These are phyloP conservation scores for Lasiodiplodia theobromae DNA, from an alignment of 2,329 filamentous ascomycete genomes.

Conservation along the genomic window DNA sequence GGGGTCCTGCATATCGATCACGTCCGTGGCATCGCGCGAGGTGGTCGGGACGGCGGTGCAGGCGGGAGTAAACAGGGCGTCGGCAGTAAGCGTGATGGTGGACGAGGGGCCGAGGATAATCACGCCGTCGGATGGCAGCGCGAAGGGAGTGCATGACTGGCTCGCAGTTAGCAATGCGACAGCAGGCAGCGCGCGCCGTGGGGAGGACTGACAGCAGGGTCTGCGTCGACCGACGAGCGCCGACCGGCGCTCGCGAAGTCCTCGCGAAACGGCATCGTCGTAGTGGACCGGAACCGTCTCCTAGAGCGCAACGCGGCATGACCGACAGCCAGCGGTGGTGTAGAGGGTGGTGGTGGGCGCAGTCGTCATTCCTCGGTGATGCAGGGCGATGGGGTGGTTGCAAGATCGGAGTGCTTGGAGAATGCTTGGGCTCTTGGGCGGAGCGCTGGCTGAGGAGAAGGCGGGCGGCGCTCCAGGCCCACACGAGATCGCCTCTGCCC, in stretches of 20 bases:
- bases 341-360: slow-evolving; percentile 1
- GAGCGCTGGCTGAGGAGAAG: slow-evolving; percentile 24
- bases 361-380: slow-evolving; percentile 25
- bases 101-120: slow-evolving; percentile 61
- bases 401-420: slow-evolving; percentile 27
- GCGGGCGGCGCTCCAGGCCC: slow-evolving; percentile 15
- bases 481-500: slow-evolving; percentile 10
- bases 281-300: slow-evolving; percentile 23
- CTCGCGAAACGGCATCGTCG: slow-evolving; percentile 29
- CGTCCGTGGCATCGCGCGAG: slow-evolving; percentile 50
- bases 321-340: slow-evolving; percentile 17
- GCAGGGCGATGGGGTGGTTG: slow-evolving; percentile 22
- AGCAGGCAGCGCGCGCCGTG: background rate
- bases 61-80: slow-evolving; percentile 66
- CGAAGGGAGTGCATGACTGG: slow-evolving; percentile 68
- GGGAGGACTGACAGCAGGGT: slow-evolving; percentile 23
- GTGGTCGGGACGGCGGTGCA: slow-evolving; percentile 49
- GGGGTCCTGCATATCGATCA: slow-evolving; percentile 73
- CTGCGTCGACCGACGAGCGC: slow-evolving; percentile 24
- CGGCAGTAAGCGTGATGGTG: slow-evolving; percentile 65
- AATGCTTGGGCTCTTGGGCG: slow-evolving; percentile 29
- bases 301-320: slow-evolving; percentile 26
- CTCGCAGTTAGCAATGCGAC: slow-evolving; percentile 16
- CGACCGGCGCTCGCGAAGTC: slow-evolving; percentile 27
- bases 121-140: slow-evolving; percentile 65